phyloP scores from a whole-genome alignment of 1,284 basidiomycete genomes.

The Austropuccinia psidii region DNA sequence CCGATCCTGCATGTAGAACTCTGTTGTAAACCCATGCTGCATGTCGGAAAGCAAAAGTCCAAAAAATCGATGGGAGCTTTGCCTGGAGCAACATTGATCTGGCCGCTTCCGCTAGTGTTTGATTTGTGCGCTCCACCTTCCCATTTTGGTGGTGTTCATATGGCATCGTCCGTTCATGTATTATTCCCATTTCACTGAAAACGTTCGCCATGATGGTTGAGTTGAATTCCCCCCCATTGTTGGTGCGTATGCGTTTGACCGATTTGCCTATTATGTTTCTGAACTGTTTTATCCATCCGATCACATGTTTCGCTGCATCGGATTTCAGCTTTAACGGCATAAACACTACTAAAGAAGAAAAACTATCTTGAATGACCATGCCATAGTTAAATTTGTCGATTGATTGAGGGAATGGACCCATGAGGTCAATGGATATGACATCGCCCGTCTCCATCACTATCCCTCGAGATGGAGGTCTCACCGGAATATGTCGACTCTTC shows the following conservation, averaged over 20 bases:
- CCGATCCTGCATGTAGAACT: background rate
- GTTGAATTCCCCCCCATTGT: background rate
- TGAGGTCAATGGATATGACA: background rate
- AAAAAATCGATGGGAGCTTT: background rate
- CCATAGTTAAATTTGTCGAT: too few relatives aligned
- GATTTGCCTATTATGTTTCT: background rate
- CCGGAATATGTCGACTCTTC: background rate
- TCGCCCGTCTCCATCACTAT: background rate
- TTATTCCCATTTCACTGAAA: background rate
- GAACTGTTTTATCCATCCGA: background rate
- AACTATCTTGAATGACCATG: background rate
- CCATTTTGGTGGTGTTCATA: constrained; percentile 22
- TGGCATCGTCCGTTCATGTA: background rate
- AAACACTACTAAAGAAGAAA: too few relatives aligned
- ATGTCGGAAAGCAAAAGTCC: background rate
- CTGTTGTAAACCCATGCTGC: background rate
- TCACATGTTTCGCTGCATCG: background rate
- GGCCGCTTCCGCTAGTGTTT: background rate
- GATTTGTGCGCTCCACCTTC: background rate
- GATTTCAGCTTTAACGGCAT: too few relatives aligned
- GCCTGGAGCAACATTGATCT: background rate
- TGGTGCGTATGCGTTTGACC: background rate
- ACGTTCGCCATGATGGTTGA: background rate
- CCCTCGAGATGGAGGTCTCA: background rate
- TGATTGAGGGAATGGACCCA: background rate